Base-by-base conservation (phyloP, 2,329 filamentous ascomycete species). In the Scedosporium aurantiacum region DNA sequence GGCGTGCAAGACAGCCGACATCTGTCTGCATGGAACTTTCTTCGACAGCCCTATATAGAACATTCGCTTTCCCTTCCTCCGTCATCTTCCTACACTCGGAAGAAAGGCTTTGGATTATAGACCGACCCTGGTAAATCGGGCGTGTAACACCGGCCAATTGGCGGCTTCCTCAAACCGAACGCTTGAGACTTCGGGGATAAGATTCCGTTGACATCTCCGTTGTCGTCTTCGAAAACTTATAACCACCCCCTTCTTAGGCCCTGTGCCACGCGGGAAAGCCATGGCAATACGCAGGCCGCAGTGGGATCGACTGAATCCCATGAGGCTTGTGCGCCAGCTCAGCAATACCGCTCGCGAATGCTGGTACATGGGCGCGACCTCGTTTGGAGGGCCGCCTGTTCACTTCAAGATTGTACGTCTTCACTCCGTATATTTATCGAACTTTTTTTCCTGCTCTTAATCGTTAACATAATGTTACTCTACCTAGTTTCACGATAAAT, bases 301-400 rank as follows among this genome's bases (percentile, higher is more conserved):
- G 18, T 41, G 27, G 58, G 47, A 55, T 16, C 45, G 47, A n/a
- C 28, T 60, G 28, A 18, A 41, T 21, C 47, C 47, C 14, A 10
- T 18, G 27, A 43, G 14, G 3, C 2, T 60, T 3, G 47, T 41
- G 1, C 14, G 16, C 4, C 45, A 55, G 32, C 21, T 60, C 47
- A 28, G 54, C 40, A 61, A 45, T 45, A 61, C 57, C 5, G 5
- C 58, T 21, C 56, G 58, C 4, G 27, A 50, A 21, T 76, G 76
- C 41, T 88, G 83, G 82, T 76, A 87, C 70, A 71, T 88, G 4
- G 85, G 86, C 0, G 81, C 88, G 65, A 88, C 83, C 0, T 72
- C 82, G 0, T 88, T 88, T 69, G 86, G 85, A 1, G 86, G 86
- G 0, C 86, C 86, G 2, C 81, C 85, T 0, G 85, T 89, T 6